Evolutionary conservation across 1,284 basidiomycete species (phyloP), one percentile per base, ranked within the genome.

Genomic region (Ceratobasidium sp.): DNA sequence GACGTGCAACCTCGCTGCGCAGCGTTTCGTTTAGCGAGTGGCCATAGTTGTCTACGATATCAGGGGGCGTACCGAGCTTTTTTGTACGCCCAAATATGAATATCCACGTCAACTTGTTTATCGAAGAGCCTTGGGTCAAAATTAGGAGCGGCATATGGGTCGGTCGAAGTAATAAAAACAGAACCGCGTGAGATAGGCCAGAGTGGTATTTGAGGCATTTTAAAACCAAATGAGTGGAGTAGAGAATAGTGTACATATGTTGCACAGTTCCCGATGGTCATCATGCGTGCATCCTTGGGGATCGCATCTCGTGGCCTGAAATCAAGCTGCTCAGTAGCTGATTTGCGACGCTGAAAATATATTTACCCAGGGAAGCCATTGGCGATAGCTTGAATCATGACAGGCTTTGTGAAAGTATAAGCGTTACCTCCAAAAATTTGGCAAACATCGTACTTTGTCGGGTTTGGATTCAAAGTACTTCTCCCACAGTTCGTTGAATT

Each of bases 1-100:
- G 82, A 10, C 85, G 83, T 0, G 82, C 81, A 42, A 84, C 79
- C 78, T 87, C 86, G 6, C 86, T 76, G 48, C 33, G 33, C 33
- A 33, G 33, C 33, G 33, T 33, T 33, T 33, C 33, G 33, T 33
- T 33, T 33, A 33, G 33, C 33, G 33, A 33, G 33, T 33, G 33
- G 33, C 33, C 33, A 33, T 33, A 33, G 33, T 33, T 33, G 33
- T 33, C 33, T 33, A 33, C 33, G 33, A 33, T 33, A 33, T 33
- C 33, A 33, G 33, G 33, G 33, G 33, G 46, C 74, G 44, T 38
- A 76, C 74, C 74, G 74, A 67, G 74, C 48, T 13, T 67, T 54
- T 38, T 76, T 76, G 74, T 76, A 76, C 9, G 74, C 74, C 74
- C 74, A 76, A 17, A 76, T 59, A 20, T 76, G 74, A 67, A 76